phyloP scores from a whole-genome alignment of 2,329 filamentous ascomycete genomes.

The Pseudogymnoascus destructans region DNA sequence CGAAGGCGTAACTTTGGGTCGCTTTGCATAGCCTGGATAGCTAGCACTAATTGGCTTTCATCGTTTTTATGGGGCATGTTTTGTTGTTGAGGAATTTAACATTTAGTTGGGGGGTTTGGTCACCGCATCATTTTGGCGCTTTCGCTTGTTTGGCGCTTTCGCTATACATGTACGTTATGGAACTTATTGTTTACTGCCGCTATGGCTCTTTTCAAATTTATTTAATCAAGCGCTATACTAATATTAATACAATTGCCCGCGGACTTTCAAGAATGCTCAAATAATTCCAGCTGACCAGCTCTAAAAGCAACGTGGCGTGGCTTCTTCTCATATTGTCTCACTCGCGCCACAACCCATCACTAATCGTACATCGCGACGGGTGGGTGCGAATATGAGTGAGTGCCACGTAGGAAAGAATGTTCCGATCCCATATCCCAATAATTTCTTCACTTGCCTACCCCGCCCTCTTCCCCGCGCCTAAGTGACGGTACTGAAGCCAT shows the following conservation, averaged over 20 bases:
- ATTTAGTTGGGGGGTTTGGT: too few relatives aligned
- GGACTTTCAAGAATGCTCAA: not conserved
- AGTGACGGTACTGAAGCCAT: not conserved
- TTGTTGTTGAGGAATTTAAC: too few relatives aligned
- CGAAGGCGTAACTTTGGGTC: too few relatives aligned
- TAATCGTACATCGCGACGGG: not conserved
- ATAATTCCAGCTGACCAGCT: conserved; percentile 2
- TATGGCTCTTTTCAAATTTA: not conserved
- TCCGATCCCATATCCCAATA: not conserved
- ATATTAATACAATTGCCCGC: conserved; percentile 3
- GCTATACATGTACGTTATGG: too few relatives aligned
- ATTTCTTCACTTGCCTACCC: not conserved
- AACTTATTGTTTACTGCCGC: not conserved
- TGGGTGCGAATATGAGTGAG: not conserved
- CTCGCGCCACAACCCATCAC: not conserved
- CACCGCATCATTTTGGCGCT: too few relatives aligned
- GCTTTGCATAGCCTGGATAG: too few relatives aligned
- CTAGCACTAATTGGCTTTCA: too few relatives aligned
- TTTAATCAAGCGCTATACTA: not conserved
- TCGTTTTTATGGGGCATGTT: too few relatives aligned
- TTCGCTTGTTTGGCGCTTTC: too few relatives aligned
- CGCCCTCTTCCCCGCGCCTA: not conserved
- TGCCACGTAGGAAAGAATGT: conserved; percentile 1
- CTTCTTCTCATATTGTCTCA: conserved; percentile 5
- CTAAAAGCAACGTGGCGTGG: conserved; percentile 7